Evolutionary conservation across 1,284 basidiomycete genomes (phyloP).

Genomic region (Ustilago loliicola): DNA sequence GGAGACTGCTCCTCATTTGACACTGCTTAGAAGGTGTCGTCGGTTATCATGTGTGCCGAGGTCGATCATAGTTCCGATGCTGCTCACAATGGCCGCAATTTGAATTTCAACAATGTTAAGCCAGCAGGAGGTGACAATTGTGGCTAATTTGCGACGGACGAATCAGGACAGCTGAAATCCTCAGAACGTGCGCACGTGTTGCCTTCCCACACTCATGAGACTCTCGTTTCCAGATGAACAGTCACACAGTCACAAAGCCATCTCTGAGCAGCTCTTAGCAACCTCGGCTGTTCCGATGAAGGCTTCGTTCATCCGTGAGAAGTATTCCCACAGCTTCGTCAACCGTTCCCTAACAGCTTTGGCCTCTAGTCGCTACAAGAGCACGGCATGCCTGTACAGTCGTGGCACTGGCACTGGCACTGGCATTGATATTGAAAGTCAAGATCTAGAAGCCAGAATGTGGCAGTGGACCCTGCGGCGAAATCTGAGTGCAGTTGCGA

Average conservation of each 20-base stretch:
- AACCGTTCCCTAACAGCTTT: too few relatives aligned
- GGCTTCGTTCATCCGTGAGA: neutral
- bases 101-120: neutral
- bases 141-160: slow-evolving; percentile 13
- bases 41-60: too few relatives aligned
- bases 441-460: neutral
- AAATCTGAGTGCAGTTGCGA: neutral
- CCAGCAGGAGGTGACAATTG: neutral
- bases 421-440: neutral
- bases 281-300: neutral
- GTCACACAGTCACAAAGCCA: too few relatives aligned
- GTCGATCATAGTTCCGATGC: too few relatives aligned
- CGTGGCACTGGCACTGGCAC: too few relatives aligned
- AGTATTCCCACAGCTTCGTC: too few relatives aligned
- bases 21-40: too few relatives aligned
- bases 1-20: too few relatives aligned
- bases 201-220: neutral
- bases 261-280: neutral
- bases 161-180: slow-evolving; percentile 25
- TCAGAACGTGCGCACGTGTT: slow-evolving; percentile 45
- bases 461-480: slow-evolving; percentile 9
- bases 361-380: too few relatives aligned
- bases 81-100: too few relatives aligned
- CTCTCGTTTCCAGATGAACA: neutral
- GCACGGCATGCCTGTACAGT: too few relatives aligned